Conservation (phyloP, 345 rosid species). For the Turnera subulata region DNA sequence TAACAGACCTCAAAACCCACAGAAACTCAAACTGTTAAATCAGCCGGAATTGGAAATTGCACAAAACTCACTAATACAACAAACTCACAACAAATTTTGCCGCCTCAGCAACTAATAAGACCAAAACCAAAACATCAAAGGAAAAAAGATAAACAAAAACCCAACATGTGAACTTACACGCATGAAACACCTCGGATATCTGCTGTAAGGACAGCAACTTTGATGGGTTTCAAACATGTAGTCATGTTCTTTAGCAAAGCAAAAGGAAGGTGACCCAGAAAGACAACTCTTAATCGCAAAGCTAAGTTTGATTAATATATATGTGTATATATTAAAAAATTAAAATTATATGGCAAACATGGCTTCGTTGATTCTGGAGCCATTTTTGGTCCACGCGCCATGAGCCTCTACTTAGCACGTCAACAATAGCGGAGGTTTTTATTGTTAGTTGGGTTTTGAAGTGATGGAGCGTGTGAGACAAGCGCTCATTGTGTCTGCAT, state of each 20-base stretch:
- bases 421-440: not conserved
- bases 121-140: not conserved
- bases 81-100: not conserved
- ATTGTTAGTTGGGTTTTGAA: not conserved
- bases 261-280: constrained; percentile 14
- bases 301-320: no score
- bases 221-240: constrained; percentile 9
- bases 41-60: not conserved
- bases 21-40: constrained; percentile 10
- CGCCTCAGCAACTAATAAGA: not conserved
- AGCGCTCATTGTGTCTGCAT: not conserved
- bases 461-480: no score
- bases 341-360: constrained; percentile 5
- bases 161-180: constrained; percentile 3
- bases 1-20: not conserved
- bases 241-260: no score
- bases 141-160: not conserved
- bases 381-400: constrained; percentile 9
- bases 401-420: not conserved
- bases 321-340: no score
- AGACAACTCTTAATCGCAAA: no score
- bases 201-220: constrained; percentile 8
- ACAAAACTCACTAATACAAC: not conserved
- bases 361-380: constrained; percentile 14
- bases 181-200: not conserved